phyloP scores from a whole-genome alignment of 192 early-diverging fungal genomes.

The Coemansia sp. region DNA sequence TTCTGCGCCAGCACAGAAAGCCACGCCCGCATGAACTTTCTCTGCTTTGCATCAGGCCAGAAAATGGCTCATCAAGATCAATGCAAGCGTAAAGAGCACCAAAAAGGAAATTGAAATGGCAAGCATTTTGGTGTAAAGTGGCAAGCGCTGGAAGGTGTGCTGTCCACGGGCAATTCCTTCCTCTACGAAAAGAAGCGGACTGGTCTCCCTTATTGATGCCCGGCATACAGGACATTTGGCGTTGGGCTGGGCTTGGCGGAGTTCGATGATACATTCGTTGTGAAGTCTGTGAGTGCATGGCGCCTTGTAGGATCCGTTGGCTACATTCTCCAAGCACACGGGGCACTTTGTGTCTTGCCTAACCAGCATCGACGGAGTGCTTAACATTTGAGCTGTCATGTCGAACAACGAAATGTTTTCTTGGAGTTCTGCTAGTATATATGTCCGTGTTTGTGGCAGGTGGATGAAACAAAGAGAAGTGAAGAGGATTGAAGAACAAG shows the following conservation, averaged over 20 bases:
- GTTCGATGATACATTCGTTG: constrained; percentile 16
- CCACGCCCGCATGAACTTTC: too few relatives aligned
- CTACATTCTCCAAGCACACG: constrained; percentile 12
- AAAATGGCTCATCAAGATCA: background rate
- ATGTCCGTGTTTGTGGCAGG: background rate
- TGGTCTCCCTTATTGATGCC: constrained; percentile 9
- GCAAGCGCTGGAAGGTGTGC: background rate
- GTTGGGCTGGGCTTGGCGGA: constrained; percentile 4
- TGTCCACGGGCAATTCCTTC: background rate
- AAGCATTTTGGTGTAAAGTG: background rate
- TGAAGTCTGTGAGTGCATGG: constrained; percentile 20
- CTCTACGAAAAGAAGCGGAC: constrained; percentile 8
- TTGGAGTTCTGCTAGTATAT: background rate
- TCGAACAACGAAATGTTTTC: background rate
- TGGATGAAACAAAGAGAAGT: background rate
- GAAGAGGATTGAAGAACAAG: too few relatives aligned
- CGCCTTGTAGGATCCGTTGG: constrained; percentile 1
- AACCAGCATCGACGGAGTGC: background rate
- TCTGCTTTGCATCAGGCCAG: background rate
- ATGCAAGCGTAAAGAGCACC: background rate
- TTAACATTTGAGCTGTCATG: background rate
- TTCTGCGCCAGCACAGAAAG: too few relatives aligned
- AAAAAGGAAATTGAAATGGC: background rate
- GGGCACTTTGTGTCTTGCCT: constrained; percentile 3
- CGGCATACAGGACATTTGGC: constrained; percentile 17